These are phyloP conservation scores for Iodosphaeria phyllophila DNA, from an alignment of 2,329 filamentous ascomycete genomes.

Conservation along the genomic window DNA sequence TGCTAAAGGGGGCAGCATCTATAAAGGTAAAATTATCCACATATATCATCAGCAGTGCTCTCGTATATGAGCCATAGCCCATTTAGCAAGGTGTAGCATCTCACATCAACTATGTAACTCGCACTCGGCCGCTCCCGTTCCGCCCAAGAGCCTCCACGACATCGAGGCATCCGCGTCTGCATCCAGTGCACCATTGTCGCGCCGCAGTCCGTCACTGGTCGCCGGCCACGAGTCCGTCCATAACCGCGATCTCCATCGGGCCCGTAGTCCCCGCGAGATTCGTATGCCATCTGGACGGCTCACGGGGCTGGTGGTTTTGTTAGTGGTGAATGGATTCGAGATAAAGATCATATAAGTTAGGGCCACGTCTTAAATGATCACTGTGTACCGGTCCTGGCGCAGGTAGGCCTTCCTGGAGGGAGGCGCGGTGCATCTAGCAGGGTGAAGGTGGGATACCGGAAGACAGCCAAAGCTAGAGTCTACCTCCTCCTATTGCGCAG, in stretches of 20 bases:
- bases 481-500: too few species aligned
- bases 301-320: too few species aligned
- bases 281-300: slow-evolving; percentile 39
- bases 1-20: slow-evolving; percentile 79
- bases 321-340: too few species aligned
- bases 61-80: background rate
- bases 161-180: slow-evolving; percentile 60
- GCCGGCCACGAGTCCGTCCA: slow-evolving; percentile 28
- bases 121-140: slow-evolving; percentile 71
- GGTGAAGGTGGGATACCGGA: too few species aligned
- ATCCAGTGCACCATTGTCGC: slow-evolving; percentile 85
- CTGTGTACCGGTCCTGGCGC: too few species aligned
- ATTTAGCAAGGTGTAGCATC: slow-evolving; percentile 11
- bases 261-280: slow-evolving; percentile 31
- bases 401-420: too few species aligned
- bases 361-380: too few species aligned
- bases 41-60: background rate
- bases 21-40: slow-evolving; percentile 6
- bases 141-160: slow-evolving; percentile 50
- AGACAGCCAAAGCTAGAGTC: too few species aligned
- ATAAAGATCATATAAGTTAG: too few species aligned
- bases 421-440: too few species aligned
- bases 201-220: slow-evolving; percentile 80
- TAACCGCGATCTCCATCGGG: slow-evolving; percentile 19
- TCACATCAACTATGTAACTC: slow-evolving; percentile 78